Percentiles rank a stretch among this genome's conserved stretches.
phyloP scores from a whole-genome alignment of 192 early-diverging fungal genomes.

The Lobosporangium transversale region DNA sequence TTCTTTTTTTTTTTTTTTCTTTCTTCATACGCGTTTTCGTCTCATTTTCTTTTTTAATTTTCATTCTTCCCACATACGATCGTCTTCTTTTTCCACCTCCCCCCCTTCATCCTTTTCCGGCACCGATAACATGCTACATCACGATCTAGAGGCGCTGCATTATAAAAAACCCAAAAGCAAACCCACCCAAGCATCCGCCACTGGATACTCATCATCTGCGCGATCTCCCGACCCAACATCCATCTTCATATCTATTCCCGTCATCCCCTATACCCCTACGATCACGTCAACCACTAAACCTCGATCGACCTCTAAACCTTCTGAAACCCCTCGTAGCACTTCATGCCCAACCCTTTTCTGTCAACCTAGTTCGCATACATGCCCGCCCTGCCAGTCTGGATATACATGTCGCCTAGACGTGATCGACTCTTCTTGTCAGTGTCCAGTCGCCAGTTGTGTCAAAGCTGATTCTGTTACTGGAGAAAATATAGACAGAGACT shows the following conservation, averaged over 20 bases:
- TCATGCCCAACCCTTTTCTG: slow-evolving; percentile 6
- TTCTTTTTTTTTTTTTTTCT: neutral
- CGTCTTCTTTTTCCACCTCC: neutral
- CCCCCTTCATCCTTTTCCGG: neutral
- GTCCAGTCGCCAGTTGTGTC: slow-evolving; percentile 35
- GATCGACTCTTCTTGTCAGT: slow-evolving; percentile 25
- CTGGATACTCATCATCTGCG: too few species aligned
- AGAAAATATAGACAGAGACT: neutral
- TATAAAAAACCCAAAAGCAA: too few species aligned
- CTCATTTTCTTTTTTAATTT: neutral
- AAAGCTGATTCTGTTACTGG: slow-evolving; percentile 36
- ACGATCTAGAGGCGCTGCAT: neutral
- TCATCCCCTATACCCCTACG: neutral
- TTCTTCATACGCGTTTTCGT: neutral
- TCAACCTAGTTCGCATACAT: slow-evolving; percentile 4
- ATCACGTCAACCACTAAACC: neutral
- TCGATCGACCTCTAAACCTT: neutral
- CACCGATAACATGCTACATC: neutral
- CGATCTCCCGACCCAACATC: neutral
- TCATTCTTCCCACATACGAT: neutral
- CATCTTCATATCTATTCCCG: neutral
- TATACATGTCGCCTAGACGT: slow-evolving; percentile 28
- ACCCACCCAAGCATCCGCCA: too few species aligned
- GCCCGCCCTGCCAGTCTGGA: slow-evolving; percentile 22
- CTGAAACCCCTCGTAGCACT: too few species aligned